These are phyloP conservation scores for Colletotrichum liriopes DNA, from an alignment of 2,329 filamentous ascomycete species.

Conservation along the genomic window DNA sequence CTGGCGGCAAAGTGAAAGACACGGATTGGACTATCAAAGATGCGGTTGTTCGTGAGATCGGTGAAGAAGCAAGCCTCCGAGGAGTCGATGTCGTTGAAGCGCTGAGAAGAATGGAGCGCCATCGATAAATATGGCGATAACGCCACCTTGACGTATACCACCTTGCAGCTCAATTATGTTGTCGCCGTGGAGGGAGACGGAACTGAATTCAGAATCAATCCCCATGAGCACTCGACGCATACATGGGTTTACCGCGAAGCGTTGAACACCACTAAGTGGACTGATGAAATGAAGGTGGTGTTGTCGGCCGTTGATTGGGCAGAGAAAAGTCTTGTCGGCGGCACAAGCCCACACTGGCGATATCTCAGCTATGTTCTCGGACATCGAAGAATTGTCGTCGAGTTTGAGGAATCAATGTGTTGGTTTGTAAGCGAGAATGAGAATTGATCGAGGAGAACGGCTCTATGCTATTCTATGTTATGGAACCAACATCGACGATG, in stretches of 20 bases:
- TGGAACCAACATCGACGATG: background rate
- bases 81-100: too few relatives aligned
- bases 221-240: background rate
- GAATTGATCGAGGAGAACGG: background rate
- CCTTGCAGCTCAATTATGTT: slow-evolving; percentile 3
- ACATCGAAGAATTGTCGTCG: background rate
- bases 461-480: too few relatives aligned
- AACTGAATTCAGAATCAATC: background rate
- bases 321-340: too few relatives aligned
- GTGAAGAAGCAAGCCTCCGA: too few relatives aligned
- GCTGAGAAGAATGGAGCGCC: background rate
- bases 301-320: too few relatives aligned
- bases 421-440: background rate
- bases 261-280: background rate
- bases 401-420: background rate
- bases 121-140: background rate
- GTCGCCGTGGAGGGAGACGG: slow-evolving; percentile 1
- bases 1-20: too few relatives aligned
- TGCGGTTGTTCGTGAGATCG: too few relatives aligned
- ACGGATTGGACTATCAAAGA: too few relatives aligned
- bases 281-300: background rate
- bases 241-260: background rate
- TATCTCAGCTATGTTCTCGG: background rate
- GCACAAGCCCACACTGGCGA: background rate
- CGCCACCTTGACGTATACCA: background rate